Evolutionary conservation across 768 basidiomycete genomes (phyloP).

Genomic region (Lentinula boryana): DNA sequence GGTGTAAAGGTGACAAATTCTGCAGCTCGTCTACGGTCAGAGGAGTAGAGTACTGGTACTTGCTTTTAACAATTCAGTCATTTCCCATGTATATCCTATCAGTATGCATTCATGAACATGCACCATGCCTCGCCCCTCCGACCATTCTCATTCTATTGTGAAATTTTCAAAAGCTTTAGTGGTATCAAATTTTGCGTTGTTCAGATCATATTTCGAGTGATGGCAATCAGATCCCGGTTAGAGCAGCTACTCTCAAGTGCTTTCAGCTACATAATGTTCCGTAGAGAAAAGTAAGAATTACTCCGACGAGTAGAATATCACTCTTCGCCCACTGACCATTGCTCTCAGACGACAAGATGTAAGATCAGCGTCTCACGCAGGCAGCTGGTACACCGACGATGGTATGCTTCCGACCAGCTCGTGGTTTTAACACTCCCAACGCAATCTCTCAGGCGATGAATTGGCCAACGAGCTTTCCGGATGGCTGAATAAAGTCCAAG

Average conservation of each 20-base stretch:
- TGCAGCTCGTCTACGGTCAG: conserved; percentile 87
- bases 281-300: background rate
- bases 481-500: conserved; percentile 59
- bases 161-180: background rate
- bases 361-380: conserved; percentile 76
- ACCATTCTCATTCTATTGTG: background rate
- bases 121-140: conserved; percentile 13
- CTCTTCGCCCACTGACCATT: background rate
- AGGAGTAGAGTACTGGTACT: conserved; percentile 61
- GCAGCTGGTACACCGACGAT: conserved; percentile 81
- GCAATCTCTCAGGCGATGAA: conserved; percentile 36
- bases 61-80: conserved; percentile 29
- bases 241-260: conserved; percentile 6
- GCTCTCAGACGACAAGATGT: conserved; percentile 8
- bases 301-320: background rate
- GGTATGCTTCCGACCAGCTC: conserved; percentile 31
- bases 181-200: background rate
- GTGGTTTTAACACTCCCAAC: conserved; percentile 11
- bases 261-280: background rate
- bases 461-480: conserved; percentile 55
- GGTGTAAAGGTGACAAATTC: conserved; percentile 94
- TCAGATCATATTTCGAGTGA: background rate
- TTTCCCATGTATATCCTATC: conserved; percentile 44
- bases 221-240: background rate
- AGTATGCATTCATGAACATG: conserved; percentile 50